Evolutionary conservation across 345 rosid species (phyloP).

Genomic region (Pelargonium nanum): DNA sequence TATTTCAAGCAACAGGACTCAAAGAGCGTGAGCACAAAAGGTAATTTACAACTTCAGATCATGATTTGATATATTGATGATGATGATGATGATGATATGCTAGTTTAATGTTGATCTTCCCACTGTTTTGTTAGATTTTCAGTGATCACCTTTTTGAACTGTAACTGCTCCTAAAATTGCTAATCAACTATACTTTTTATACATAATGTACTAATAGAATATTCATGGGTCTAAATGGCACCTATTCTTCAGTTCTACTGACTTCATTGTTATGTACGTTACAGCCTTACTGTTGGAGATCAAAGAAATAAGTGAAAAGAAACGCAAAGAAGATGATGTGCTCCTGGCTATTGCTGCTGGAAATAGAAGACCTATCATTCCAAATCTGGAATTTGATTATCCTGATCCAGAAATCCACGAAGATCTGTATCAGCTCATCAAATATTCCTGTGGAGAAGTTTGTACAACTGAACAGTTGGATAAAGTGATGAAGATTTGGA

Average conservation of each 20-base stretch:
- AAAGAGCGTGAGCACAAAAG: slow-evolving; percentile 87
- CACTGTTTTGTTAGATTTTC: background rate
- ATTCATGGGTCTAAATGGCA: slow-evolving; percentile 1
- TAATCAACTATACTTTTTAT: background rate
- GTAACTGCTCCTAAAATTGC: background rate
- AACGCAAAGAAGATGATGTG: slow-evolving; percentile 65
- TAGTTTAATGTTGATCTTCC: background rate
- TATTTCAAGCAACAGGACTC: slow-evolving; percentile 97
- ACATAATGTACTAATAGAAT: background rate
- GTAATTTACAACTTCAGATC: slow-evolving; percentile 25
- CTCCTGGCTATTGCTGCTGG: slow-evolving; percentile 84
- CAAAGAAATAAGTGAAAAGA: slow-evolving; percentile 79
- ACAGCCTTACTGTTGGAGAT: slow-evolving; percentile 84
- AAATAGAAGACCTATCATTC: slow-evolving; percentile 46
- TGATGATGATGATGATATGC: background rate
- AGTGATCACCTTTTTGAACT: background rate
- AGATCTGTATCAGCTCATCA: slow-evolving; percentile 85
- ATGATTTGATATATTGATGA: background rate
- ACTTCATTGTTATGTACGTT: slow-evolving; percentile 15
- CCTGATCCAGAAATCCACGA: slow-evolving; percentile 77
- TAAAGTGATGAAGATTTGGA: slow-evolving; percentile 88
- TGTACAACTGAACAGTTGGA: slow-evolving; percentile 81
- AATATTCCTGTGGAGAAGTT: slow-evolving; percentile 88
- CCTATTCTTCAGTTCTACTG: slow-evolving; percentile 6
- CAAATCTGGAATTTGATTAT: slow-evolving; percentile 72